phyloP scores from a whole-genome alignment of 2,329 filamentous ascomycete species.

The Alternaria solani region DNA sequence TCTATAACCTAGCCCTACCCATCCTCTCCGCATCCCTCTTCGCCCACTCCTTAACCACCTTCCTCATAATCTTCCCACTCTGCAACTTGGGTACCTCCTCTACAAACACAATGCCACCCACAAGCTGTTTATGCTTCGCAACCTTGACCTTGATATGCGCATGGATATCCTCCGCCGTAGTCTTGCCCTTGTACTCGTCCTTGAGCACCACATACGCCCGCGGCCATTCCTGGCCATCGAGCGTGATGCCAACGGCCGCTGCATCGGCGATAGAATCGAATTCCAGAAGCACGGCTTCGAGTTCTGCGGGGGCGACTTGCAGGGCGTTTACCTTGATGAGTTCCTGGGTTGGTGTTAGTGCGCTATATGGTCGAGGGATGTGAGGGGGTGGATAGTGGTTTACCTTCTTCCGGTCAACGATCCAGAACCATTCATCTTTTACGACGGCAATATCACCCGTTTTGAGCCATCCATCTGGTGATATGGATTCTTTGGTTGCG shows the following conservation, averaged over 20 bases:
- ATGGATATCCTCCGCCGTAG: constrained; percentile 38
- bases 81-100: constrained; percentile 65
- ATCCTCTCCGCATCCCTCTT: constrained; percentile 59
- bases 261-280: constrained; percentile 63
- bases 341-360: constrained; percentile 31
- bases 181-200: constrained; percentile 53
- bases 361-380: not conserved
- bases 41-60: constrained; percentile 65
- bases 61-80: constrained; percentile 66
- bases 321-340: constrained; percentile 55
- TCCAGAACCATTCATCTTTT: constrained; percentile 48
- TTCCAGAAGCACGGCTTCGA: constrained; percentile 62
- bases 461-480: constrained; percentile 51
- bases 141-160: constrained; percentile 56
- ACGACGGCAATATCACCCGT: constrained; percentile 48
- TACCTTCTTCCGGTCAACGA: constrained; percentile 50
- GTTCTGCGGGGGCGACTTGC: constrained; percentile 49
- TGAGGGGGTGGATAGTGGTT: not conserved
- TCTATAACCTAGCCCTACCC: constrained; percentile 36
- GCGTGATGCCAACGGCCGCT: constrained; percentile 63
- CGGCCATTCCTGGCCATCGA: constrained; percentile 61
- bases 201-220: constrained; percentile 63
- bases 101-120: constrained; percentile 63
- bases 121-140: constrained; percentile 62
- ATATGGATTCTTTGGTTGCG: constrained; percentile 50